phyloP scores from a whole-genome alignment of 163 green algal species.

The Scenedesmus sp. region DNA sequence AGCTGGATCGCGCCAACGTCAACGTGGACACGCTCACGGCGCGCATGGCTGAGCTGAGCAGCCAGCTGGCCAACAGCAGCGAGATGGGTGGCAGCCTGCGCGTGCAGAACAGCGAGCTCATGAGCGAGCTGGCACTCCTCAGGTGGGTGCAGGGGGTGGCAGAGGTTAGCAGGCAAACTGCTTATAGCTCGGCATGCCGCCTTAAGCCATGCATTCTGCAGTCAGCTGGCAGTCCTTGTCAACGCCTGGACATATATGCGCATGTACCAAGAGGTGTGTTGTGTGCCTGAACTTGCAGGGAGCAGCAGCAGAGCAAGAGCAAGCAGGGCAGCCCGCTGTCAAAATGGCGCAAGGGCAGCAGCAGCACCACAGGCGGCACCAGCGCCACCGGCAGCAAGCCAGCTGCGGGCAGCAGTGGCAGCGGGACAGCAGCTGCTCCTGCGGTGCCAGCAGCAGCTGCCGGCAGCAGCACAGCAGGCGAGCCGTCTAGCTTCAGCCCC shows the following conservation, averaged over 20 bases:
- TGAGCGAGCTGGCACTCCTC: slow-evolving; percentile 5
- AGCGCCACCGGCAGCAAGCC: not conserved
- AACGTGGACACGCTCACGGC: slow-evolving; percentile 4
- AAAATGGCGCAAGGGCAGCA: slow-evolving; percentile 38
- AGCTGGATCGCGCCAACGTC: slow-evolving; percentile 16
- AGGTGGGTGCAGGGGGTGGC: not conserved
- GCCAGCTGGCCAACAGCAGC: slow-evolving; percentile 33
- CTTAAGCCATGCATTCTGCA: not conserved
- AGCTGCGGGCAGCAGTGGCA: not conserved
- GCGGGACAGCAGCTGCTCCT: not conserved
- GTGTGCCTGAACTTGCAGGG: slow-evolving; percentile 2
- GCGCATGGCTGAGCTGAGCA: not conserved
- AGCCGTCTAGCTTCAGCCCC: slow-evolving; percentile 20
- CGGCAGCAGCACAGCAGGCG: not conserved
- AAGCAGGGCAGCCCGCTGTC: slow-evolving; percentile 35
- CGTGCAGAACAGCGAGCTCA: slow-evolving; percentile 24
- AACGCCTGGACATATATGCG: not conserved
- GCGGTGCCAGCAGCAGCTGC: not conserved
- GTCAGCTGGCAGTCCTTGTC: not conserved
- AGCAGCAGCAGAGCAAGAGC: slow-evolving; percentile 35
- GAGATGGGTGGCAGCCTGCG: slow-evolving; percentile 31
- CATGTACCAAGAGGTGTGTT: not conserved
- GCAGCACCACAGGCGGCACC: not conserved
- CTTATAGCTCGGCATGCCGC: too few species aligned
- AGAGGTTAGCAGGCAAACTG: too few species aligned